Percentiles rank a stretch among this genome's conserved stretches.
Evolutionary conservation across 208 protist species (phyloP).

Genomic region (Jaenimonas drosophilae): DNA sequence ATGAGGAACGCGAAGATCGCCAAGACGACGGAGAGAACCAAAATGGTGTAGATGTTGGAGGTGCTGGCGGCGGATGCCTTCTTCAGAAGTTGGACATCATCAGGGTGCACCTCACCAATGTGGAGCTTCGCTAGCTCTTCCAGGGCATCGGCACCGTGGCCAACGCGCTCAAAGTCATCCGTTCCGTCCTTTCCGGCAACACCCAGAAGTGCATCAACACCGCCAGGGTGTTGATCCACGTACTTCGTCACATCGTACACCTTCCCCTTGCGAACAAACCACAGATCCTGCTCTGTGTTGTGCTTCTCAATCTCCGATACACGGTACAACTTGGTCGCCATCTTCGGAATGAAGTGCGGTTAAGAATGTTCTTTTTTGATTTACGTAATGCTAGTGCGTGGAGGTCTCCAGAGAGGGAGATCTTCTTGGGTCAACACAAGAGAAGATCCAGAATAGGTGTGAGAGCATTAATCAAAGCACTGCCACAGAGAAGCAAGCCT

Average conservation of each 20-base stretch:
- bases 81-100: slow-evolving; percentile 26
- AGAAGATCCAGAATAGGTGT: no score
- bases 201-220: slow-evolving; percentile 71
- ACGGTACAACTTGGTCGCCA: slow-evolving; percentile 24
- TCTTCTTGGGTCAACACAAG: no score
- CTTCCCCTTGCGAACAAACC: slow-evolving; percentile 80
- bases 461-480: no score
- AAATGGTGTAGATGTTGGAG: slow-evolving; percentile 29
- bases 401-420: no score
- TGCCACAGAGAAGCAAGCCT: no score
- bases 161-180: slow-evolving; percentile 72
- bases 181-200: slow-evolving; percentile 79
- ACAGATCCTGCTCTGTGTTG: slow-evolving; percentile 52
- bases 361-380: slow-evolving; percentile 5
- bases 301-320: slow-evolving; percentile 60
- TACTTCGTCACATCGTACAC: slow-evolving; percentile 85
- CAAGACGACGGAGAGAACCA: slow-evolving; percentile 26
- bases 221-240: slow-evolving; percentile 84
- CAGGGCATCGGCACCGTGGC: slow-evolving; percentile 59
- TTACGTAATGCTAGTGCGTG: slow-evolving; percentile 1
- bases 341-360: slow-evolving; percentile 5
- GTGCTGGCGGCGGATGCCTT: not conserved
- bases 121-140: slow-evolving; percentile 61
- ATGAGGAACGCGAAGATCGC: slow-evolving; percentile 47
- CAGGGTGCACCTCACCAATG: slow-evolving; percentile 65